Conservation (phyloP, 2,329 filamentous ascomycete genomes). For the Cadophora malorum region DNA sequence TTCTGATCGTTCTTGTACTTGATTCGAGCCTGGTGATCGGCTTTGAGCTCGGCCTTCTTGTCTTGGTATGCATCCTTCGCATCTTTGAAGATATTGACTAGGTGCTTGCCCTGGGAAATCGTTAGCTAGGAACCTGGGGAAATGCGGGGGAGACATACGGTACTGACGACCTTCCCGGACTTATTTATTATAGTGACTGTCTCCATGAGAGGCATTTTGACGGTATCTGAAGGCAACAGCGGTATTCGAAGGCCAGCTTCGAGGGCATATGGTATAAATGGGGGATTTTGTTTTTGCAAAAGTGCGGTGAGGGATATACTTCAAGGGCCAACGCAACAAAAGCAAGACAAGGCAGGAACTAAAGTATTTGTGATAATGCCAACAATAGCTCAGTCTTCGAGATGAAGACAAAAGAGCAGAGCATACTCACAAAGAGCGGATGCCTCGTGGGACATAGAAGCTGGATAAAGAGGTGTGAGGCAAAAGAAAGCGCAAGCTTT, state of each 20-base stretch:
- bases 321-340: conserved; percentile 23
- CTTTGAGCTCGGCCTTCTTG: conserved; percentile 81
- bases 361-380: conserved; percentile 23
- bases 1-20: conserved; percentile 66
- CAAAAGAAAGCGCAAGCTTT: conserved; percentile 26
- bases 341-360: conserved; percentile 22
- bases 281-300: conserved; percentile 23
- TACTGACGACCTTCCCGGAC: conserved; percentile 90
- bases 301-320: conserved; percentile 33
- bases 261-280: conserved; percentile 20
- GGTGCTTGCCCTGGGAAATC: conserved; percentile 77
- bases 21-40: conserved; percentile 66
- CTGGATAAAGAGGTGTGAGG: conserved; percentile 23
- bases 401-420: conserved; percentile 22
- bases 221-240: conserved; percentile 23
- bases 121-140: conserved; percentile 29
- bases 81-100: conserved; percentile 90
- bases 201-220: conserved; percentile 58
- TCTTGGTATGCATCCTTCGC: conserved; percentile 87
- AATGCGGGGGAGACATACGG: conserved; percentile 59
- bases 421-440: conserved; percentile 14
- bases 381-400: conserved; percentile 24
- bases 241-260: conserved; percentile 40
- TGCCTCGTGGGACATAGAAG: conserved; percentile 7
- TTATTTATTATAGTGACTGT: conserved; percentile 90